Conservation (phyloP, 768 basidiomycete species). For the Pleurotus tuoliensis region DNA sequence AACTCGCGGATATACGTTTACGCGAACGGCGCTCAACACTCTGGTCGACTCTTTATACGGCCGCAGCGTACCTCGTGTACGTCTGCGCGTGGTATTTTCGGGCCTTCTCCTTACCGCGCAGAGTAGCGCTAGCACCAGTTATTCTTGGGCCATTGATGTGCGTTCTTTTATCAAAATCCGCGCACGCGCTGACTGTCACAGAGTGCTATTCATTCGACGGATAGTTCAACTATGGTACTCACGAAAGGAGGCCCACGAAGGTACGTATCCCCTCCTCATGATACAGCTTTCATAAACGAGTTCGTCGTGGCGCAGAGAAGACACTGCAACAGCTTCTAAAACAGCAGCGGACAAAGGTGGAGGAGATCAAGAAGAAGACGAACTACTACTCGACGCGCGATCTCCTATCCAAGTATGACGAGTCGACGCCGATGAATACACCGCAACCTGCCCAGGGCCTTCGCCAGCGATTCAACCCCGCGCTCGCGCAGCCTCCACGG, state of each 20-base stretch:
- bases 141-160: conserved; percentile 77
- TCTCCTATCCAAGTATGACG: conserved; percentile 88
- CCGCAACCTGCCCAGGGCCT: conserved; percentile 23
- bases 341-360: conserved; percentile 79
- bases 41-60: conserved; percentile 72
- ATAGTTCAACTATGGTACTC: conserved; percentile 85
- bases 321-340: conserved; percentile 69
- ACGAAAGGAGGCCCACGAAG: conserved; percentile 76
- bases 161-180: conserved; percentile 23
- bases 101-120: conserved; percentile 18
- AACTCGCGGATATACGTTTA: conserved; percentile 78
- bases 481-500: conserved; percentile 14
- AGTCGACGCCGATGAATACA: conserved; percentile 33
- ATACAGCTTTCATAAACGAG: conserved; percentile 2
- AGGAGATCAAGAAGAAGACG: conserved; percentile 97
- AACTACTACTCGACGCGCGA: conserved; percentile 93
- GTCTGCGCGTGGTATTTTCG: conserved; percentile 71
- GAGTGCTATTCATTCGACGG: conserved; percentile 72
- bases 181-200: conserved; percentile 16
- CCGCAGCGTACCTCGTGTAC: conserved; percentile 71
- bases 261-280: conserved; percentile 31
- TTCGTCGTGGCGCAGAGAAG: conserved; percentile 54
- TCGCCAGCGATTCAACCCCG: conserved; percentile 34
- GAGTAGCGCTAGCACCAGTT: conserved; percentile 56
- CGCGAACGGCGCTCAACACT: conserved; percentile 79